Evolutionary conservation across 2,329 filamentous ascomycete species (phyloP).

Genomic region (Emergomyces pasteurianus): DNA sequence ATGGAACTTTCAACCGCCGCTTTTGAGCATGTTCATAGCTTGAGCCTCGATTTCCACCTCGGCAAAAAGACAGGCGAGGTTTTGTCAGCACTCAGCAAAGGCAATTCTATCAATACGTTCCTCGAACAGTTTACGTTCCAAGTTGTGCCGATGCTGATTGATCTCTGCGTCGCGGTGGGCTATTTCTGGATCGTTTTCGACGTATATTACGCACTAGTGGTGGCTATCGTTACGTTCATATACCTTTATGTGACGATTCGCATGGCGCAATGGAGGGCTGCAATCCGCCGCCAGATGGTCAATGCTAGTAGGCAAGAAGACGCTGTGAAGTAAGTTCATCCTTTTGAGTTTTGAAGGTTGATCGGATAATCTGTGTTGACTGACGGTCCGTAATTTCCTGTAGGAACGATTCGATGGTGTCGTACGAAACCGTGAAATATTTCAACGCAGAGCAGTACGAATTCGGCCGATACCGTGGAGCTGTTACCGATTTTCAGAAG

Average conservation of each 20-base stretch:
- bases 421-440: slow-evolving; percentile 92
- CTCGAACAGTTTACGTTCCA: slow-evolving; percentile 94
- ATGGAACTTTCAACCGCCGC: slow-evolving; percentile 85
- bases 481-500: slow-evolving; percentile 58
- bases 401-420: slow-evolving; percentile 89
- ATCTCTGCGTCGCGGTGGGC: slow-evolving; percentile 71
- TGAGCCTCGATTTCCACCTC: slow-evolving; percentile 92
- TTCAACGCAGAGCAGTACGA: slow-evolving; percentile 78
- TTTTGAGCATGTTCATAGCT: slow-evolving; percentile 91
- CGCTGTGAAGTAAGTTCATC: slow-evolving; percentile 61
- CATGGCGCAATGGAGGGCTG: slow-evolving; percentile 85
- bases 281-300: slow-evolving; percentile 85
- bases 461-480: slow-evolving; percentile 58
- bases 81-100: slow-evolving; percentile 88
- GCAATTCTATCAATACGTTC: slow-evolving; percentile 90
- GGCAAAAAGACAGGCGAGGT: slow-evolving; percentile 96
- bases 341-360: not conserved
- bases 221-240: slow-evolving; percentile 83
- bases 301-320: slow-evolving; percentile 92
- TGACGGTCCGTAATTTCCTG: not conserved
- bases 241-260: slow-evolving; percentile 95
- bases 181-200: slow-evolving; percentile 73
- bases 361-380: not conserved
- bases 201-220: slow-evolving; percentile 78
- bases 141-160: slow-evolving; percentile 86